Percentiles rank a stretch among this genome's conserved stretches.
Conservation (phyloP, 306 rosid species). For the Vigna mungo region DNA sequence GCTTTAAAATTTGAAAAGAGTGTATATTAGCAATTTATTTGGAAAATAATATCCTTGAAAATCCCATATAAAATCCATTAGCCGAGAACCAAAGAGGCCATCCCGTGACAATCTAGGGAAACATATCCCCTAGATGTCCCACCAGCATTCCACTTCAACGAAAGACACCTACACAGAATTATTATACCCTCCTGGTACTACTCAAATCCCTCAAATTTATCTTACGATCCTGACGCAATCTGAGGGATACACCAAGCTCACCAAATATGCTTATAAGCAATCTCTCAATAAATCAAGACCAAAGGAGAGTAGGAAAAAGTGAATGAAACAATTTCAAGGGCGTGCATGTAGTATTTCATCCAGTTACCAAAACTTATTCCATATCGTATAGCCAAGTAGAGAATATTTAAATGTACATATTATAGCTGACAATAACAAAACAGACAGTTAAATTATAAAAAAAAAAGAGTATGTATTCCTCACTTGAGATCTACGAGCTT, state of each 20-base stretch:
- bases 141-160: conserved; percentile 6
- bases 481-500: conserved; percentile 91
- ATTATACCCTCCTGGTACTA: not conserved
- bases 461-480: conserved; percentile 32
- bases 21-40: not conserved
- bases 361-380: conserved; percentile 7
- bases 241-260: not conserved
- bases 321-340: not conserved
- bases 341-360: not conserved
- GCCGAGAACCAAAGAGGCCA: conserved; percentile 6
- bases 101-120: not conserved
- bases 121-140: not conserved
- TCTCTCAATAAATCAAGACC: conserved; percentile 16
- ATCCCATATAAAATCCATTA: not conserved
- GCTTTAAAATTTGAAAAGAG: not conserved
- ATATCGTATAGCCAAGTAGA: conserved; percentile 8
- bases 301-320: not conserved
- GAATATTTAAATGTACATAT: not conserved
- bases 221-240: not conserved
- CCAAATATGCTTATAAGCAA: conserved; percentile 3
- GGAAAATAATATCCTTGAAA: not conserved
- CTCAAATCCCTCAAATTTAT: conserved; percentile 13
- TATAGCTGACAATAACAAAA: conserved; percentile 8
- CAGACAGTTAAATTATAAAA: conserved; percentile 4
- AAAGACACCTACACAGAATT: not conserved